phyloP scores from a whole-genome alignment of 1,139 yeast species.

The Saccharomyces hybrid region DNA sequence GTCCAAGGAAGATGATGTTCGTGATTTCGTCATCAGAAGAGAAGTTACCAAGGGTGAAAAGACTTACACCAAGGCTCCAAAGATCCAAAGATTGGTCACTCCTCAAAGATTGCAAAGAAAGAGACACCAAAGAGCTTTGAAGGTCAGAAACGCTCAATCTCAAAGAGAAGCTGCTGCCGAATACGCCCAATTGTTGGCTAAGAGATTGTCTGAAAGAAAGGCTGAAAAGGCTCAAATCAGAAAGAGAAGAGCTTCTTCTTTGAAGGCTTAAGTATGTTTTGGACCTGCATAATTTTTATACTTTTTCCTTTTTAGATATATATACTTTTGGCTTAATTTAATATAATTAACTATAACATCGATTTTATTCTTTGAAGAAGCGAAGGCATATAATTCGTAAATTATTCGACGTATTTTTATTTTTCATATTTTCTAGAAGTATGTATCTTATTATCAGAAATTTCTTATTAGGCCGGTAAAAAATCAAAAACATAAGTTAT shows the following conservation, averaged over 20 bases:
- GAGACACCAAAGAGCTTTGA: constrained; percentile 92
- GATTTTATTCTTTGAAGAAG: neutral
- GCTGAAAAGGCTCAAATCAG: constrained; percentile 96
- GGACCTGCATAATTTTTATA: constrained; percentile 8
- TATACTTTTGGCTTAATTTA: constrained; percentile 11
- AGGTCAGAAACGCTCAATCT: constrained; percentile 94
- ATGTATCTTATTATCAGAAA: constrained; percentile 3
- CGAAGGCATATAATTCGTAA: neutral
- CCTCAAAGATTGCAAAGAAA: constrained; percentile 99
- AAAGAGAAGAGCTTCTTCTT: constrained; percentile 99
- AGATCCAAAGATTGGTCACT: constrained; percentile 98
- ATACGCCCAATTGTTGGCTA: constrained; percentile 97
- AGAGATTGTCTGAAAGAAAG: constrained; percentile 97
- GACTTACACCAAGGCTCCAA: constrained; percentile 99
- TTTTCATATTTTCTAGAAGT: constrained; percentile 8
- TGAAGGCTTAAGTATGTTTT: constrained; percentile 54
- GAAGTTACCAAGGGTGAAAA: constrained; percentile 97
- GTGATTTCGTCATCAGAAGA: constrained; percentile 96
- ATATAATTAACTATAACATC: constrained; percentile 6
- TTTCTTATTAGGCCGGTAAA: too few relatives aligned
- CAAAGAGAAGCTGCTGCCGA: constrained; percentile 99
- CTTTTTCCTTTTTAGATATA: constrained; percentile 14
- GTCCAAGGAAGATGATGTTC: constrained; percentile 93
- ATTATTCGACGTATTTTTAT: too few relatives aligned
- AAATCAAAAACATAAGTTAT: too few relatives aligned